Evolutionary conservation across 257 asterid species (phyloP).

Genomic region (Solanum lignicaule): DNA sequence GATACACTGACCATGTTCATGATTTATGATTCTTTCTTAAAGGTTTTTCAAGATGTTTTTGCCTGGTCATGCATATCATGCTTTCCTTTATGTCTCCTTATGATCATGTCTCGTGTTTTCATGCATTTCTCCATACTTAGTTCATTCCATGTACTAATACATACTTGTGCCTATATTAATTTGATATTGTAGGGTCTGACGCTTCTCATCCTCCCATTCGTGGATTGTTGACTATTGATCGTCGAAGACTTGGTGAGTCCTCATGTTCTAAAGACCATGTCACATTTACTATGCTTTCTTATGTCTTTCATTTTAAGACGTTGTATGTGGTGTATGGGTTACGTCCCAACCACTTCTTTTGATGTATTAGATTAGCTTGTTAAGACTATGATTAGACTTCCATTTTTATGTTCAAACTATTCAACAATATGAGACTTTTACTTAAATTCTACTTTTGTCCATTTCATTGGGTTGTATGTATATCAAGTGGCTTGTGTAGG

Average conservation of each 20-base stretch:
- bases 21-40: not conserved
- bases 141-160: not conserved
- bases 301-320: not conserved
- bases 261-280: not conserved
- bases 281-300: not conserved
- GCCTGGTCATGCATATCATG: not conserved
- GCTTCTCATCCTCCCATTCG: not conserved
- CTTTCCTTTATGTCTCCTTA: not conserved
- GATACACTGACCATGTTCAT: no score
- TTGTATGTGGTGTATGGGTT: not conserved
- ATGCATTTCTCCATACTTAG: not conserved
- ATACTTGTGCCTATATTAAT: not conserved
- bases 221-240: not conserved
- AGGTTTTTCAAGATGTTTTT: not conserved
- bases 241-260: not conserved
- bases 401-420: not conserved
- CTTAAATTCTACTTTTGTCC: not conserved
- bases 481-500: not conserved
- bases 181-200: not conserved
- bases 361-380: not conserved
- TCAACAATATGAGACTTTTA: not conserved
- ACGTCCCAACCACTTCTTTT: not conserved
- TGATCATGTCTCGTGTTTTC: not conserved
- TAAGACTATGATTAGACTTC: not conserved
- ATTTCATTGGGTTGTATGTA: not conserved